Base-by-base conservation (phyloP, 208 protist species). In the Acanthamoeba royreba region DNA sequence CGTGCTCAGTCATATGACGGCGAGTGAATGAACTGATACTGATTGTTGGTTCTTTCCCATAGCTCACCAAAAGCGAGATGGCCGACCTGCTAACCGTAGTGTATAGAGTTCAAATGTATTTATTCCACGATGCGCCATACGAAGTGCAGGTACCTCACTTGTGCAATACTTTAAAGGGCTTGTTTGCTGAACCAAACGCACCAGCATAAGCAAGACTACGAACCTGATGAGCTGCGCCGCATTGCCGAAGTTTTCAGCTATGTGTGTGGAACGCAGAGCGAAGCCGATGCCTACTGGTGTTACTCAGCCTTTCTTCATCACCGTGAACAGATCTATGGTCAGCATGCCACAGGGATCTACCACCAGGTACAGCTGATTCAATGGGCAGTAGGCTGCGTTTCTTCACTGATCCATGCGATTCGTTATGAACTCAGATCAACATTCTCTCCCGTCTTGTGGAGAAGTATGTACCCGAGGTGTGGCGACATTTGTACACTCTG, bases 301-400 rank as follows among this genome's bases (percentile, higher is more conserved):
- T 87, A 61, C 45, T 13, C 79, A 1, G 46, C 42, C 43, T 87
- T 87, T 25, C 79, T 87, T 17, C 79, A 58, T 25, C 58, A 31
- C n/a, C 79, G 79, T 4, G 28, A 58, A 7, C 79, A 87, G 79
- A 58, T 58, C 79, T 87, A 87, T n/a, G 79, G 79, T 28, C 79
- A 87, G 45, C 79, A 87, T 31, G 42, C 79, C 79, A 87, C 47
- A 28, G 79, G 79, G 45, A 87, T 87, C n/a, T 87, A 87, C 79
- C 79, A 87, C 79, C 79, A 79, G 35, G 66, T 79, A 79, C 66
- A 17, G 49, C n/a, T n/a, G n/a, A n/a, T n/a, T n/a, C n/a, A n/a
- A n/a, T n/a, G n/a, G n/a, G n/a, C n/a, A n/a, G n/a, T n/a, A n/a
- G n/a, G n/a, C n/a, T n/a, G n/a, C n/a, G n/a, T n/a, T n/a, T 43